Evolutionary conservation across 805 yeast genomes (phyloP).

Genomic region (Wickerhamiella cacticola): DNA sequence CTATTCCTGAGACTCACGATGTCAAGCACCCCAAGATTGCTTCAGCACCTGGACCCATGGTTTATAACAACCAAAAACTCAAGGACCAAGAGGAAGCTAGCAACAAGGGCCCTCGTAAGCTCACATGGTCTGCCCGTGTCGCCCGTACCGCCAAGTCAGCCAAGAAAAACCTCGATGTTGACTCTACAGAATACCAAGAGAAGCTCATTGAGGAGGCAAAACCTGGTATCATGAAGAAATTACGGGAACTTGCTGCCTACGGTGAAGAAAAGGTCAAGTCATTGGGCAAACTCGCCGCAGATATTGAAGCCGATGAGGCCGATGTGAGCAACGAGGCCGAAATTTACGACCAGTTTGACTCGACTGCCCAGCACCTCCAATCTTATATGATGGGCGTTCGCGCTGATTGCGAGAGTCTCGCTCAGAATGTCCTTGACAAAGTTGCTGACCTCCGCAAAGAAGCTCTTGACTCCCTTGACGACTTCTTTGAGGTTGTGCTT

Average conservation of each 20-base stretch:
- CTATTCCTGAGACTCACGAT: background rate
- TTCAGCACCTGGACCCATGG: background rate
- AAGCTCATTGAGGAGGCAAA: constrained; percentile 16
- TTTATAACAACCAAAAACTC: background rate
- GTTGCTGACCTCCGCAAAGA: constrained; percentile 20
- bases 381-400: constrained; percentile 22
- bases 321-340: constrained; percentile 16
- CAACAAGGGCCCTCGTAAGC: background rate
- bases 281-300: constrained; percentile 16
- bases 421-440: constrained; percentile 18
- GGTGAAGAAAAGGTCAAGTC: constrained; percentile 19
- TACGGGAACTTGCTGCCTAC: constrained; percentile 17
- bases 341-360: constrained; percentile 20
- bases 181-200: constrained; percentile 12
- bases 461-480: constrained; percentile 25
- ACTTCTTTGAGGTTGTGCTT: constrained; percentile 22
- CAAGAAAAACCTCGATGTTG: constrained; percentile 18
- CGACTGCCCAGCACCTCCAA: constrained; percentile 17
- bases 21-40: background rate
- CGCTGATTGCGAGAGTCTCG: constrained; percentile 22
- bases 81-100: background rate
- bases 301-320: constrained; percentile 19
- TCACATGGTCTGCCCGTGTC: constrained; percentile 17
- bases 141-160: constrained; percentile 21
- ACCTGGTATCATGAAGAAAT: constrained; percentile 21